Conservation (phyloP, 257 asterid genomes). For the Scutellaria baicalensis region DNA sequence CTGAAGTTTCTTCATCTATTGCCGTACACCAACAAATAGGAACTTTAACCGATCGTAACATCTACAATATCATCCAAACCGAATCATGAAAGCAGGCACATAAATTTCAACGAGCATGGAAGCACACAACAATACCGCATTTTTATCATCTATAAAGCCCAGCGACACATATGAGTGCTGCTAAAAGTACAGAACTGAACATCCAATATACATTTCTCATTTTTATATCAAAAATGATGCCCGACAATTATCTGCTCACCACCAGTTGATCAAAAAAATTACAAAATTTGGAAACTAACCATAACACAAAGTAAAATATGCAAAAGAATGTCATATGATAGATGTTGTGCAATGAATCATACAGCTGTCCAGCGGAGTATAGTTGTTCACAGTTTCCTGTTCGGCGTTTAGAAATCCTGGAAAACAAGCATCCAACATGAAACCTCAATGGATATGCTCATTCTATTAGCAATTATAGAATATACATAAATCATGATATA, state of each 20-base stretch:
- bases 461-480: background rate
- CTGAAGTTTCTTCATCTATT: background rate
- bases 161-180: background rate
- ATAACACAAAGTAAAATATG: background rate
- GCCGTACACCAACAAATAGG: background rate
- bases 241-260: background rate
- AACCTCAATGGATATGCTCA: background rate
- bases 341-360: background rate
- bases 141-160: too few species aligned
- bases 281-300: constrained; percentile 8
- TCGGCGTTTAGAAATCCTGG: background rate
- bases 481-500: background rate
- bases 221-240: background rate
- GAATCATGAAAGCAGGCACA: too few species aligned
- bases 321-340: constrained; percentile 14
- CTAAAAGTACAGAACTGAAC: background rate
- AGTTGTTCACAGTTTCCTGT: constrained; percentile 13
- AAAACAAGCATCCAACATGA: constrained; percentile 20
- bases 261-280: background rate
- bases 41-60: too few species aligned
- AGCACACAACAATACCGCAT: too few species aligned
- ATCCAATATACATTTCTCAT: constrained; percentile 3
- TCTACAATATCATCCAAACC: too few species aligned
- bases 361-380: constrained; percentile 9
- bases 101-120: too few species aligned